A percentile compares a stretch with the other conserved stretches of the same genome.
Evolutionary conservation across 2,329 filamentous ascomycete species (phyloP).

Genomic region (Phoma herbarum): DNA sequence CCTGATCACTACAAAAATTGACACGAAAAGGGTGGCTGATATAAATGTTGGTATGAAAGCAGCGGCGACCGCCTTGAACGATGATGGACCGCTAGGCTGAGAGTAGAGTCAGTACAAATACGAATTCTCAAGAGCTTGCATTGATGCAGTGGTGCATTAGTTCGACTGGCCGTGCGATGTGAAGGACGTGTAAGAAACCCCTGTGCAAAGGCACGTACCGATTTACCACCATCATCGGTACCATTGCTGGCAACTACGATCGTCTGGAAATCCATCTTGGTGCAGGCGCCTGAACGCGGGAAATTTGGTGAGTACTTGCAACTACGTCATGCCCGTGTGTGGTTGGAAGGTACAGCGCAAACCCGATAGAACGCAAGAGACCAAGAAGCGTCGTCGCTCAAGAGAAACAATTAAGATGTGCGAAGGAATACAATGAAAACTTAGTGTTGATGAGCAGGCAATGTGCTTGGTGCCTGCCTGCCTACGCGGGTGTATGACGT

Average conservation of each 20-base stretch:
- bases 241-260: conserved; percentile 26
- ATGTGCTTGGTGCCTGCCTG: conserved; percentile 15
- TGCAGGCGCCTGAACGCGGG: conserved; percentile 7
- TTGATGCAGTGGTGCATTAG: not conserved
- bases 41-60: conserved; percentile 48
- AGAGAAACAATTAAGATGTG: conserved; percentile 1
- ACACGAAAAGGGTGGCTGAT: conserved; percentile 43
- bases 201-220: conserved; percentile 25
- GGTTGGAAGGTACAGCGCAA: not conserved
- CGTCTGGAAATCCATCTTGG: conserved; percentile 30
- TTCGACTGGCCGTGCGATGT: not conserved
- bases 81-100: conserved; percentile 44
- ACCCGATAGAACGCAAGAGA: not conserved
- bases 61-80: conserved; percentile 44
- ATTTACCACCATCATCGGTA: conserved; percentile 24
- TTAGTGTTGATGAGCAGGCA: conserved; percentile 10
- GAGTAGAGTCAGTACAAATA: conserved; percentile 10
- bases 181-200: not conserved
- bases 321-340: conserved; percentile 14
- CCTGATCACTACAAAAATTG: conserved; percentile 53
- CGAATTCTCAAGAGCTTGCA: not conserved
- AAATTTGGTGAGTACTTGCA: not conserved
- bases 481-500: conserved; percentile 12
- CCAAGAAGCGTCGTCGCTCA: not conserved
- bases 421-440: conserved; percentile 3